Evolutionary conservation across 1,139 yeast genomes (phyloP), one percentile per base, ranked within the genome.

Genomic region (Pichia kudriavzevii): DNA sequence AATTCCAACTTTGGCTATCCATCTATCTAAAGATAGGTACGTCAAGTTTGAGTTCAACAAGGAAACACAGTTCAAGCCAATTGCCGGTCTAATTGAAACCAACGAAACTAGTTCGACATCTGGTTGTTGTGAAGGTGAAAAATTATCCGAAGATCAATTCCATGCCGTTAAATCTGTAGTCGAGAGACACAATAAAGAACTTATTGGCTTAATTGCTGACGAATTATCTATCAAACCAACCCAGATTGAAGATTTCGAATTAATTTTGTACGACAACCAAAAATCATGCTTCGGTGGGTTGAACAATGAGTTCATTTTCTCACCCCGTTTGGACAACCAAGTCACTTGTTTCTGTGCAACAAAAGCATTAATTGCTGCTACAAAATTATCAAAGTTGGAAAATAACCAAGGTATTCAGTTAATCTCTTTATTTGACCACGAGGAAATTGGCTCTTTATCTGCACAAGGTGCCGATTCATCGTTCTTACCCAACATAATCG

Each of bases 391-490:
- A 1, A 53, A 59, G 5, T 56, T 79, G 24, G 56, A 51, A 1
- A 42, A 56, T 1, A 83, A 74, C 39, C 49, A 59, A 7, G 79
- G 83, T 26, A 75, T 85, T 30, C 77, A 80, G 50, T 55, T 87
- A 55, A 69, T 85, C 34, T 78, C 94, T 0, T 66, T 87, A 43
- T 88, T 88, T 58, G 97, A 88, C 58, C 96, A 91, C 58, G 98
- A 91, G 60, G 98, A 88, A 60, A 72, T 91, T 48, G 98, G 98
- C 0, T 85, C 95, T 4, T 67, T 75, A 9, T 81, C 95, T 23
- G 95, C 95, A 9, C 97, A 91, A 58, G 98, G 98, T 43, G 98
- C 98, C 2, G 91, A 84, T 52, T 87, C 96, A 2, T 80, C 88
- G 36, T 82, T 91, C 54, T 64, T 91, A 36, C 93, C 93, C 13